A percentile compares a stretch with the other conserved stretches of the same genome.
Evolutionary conservation across 1,139 yeast genomes (phyloP).

Genomic region (Saccharomyces hybrid): DNA sequence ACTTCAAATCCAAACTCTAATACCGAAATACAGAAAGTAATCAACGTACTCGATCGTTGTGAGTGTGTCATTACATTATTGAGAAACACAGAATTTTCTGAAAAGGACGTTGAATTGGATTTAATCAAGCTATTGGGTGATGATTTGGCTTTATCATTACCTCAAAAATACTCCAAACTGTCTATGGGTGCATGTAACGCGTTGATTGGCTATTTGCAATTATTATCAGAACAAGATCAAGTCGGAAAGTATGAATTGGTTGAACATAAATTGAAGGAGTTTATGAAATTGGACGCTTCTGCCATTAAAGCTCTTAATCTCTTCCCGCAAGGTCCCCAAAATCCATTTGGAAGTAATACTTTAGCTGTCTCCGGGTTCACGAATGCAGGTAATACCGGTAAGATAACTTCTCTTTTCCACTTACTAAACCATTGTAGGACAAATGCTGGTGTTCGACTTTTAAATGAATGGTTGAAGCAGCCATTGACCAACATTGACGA

Average conservation of each 20-base stretch:
- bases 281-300: slow-evolving; percentile 83
- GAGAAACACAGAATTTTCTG: slow-evolving; percentile 48
- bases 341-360: slow-evolving; percentile 17
- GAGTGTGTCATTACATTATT: slow-evolving; percentile 62
- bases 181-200: slow-evolving; percentile 35
- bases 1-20: slow-evolving; percentile 37
- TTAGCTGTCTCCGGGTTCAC: slow-evolving; percentile 17
- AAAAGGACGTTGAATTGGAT: slow-evolving; percentile 66
- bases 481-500: slow-evolving; percentile 62
- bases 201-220: slow-evolving; percentile 44
- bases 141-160: slow-evolving; percentile 54
- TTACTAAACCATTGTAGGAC: slow-evolving; percentile 83
- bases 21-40: slow-evolving; percentile 43
- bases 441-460: slow-evolving; percentile 72
- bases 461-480: slow-evolving; percentile 93
- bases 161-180: slow-evolving; percentile 34
- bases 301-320: slow-evolving; percentile 83
- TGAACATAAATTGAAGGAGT: slow-evolving; percentile 64
- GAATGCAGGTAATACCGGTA: slow-evolving; percentile 37
- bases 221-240: slow-evolving; percentile 48
- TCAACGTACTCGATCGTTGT: slow-evolving; percentile 64
- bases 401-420: slow-evolving; percentile 66
- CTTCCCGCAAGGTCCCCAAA: slow-evolving; percentile 46
- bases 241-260: slow-evolving; percentile 50
- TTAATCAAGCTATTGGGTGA: slow-evolving; percentile 53